phyloP scores from a whole-genome alignment of 352 stramenopile genomes.

The Phytophthora europaea region DNA sequence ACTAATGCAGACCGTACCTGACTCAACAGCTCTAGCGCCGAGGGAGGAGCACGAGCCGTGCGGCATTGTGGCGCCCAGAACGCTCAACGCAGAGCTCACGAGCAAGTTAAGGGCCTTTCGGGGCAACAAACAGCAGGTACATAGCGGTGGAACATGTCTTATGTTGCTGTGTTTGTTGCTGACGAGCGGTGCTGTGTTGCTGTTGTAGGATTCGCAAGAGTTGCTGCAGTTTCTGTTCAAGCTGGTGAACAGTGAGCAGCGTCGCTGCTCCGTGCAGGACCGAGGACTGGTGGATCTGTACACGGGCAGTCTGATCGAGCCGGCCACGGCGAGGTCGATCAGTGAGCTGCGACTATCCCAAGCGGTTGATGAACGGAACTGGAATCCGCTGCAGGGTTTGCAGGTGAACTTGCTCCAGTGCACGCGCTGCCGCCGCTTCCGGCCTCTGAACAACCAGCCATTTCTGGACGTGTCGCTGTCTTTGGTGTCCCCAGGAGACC shows the following conservation, averaged over 20 bases:
- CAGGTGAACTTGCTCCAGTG: slow-evolving; percentile 88
- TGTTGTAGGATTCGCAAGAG: slow-evolving; percentile 82
- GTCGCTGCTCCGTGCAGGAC: slow-evolving; percentile 58
- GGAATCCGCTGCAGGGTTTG: slow-evolving; percentile 82
- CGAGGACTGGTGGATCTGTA: slow-evolving; percentile 62
- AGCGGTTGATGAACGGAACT: slow-evolving; percentile 69
- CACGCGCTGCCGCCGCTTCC: slow-evolving; percentile 65
- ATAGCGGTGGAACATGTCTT: neutral
- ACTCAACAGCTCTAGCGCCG: slow-evolving; percentile 40
- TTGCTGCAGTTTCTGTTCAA: slow-evolving; percentile 90
- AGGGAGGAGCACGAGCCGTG: slow-evolving; percentile 42
- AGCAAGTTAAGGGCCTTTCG: slow-evolving; percentile 66
- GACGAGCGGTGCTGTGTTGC: neutral
- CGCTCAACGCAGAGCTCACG: slow-evolving; percentile 73
- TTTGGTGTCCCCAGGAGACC: slow-evolving; percentile 49
- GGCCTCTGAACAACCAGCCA: slow-evolving; percentile 77
- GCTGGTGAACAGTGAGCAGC: slow-evolving; percentile 76
- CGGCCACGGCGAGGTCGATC: slow-evolving; percentile 52
- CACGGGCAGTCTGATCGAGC: slow-evolving; percentile 22
- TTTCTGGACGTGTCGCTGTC: slow-evolving; percentile 87
- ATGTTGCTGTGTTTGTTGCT: neutral
- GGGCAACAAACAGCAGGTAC: slow-evolving; percentile 84
- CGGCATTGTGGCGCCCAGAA: slow-evolving; percentile 52
- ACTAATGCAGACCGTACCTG: neutral
- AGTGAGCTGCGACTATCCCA: slow-evolving; percentile 76